These are phyloP conservation scores for Boletus bicolor DNA, from an alignment of 768 basidiomycete species.

Conservation along the genomic window DNA sequence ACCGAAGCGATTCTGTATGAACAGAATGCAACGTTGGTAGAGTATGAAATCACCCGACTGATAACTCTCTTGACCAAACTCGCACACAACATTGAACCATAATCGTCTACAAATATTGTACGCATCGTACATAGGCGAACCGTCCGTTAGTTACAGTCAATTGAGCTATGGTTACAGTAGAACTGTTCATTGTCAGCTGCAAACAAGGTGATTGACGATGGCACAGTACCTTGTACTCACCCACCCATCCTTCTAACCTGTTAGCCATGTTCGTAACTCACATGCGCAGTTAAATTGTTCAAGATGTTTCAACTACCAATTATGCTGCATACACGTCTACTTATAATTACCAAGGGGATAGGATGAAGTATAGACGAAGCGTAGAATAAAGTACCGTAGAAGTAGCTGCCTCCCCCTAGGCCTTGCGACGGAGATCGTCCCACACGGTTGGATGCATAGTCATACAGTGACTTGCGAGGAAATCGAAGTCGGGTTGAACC, in stretches of 20 bases:
- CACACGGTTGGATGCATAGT: constrained; percentile 49
- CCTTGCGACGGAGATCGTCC: constrained; percentile 36
- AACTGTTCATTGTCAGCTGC: background rate
- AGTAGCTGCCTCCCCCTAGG: background rate
- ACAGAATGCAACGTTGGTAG: constrained; percentile 55
- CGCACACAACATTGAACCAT: constrained; percentile 32
- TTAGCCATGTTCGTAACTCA: background rate
- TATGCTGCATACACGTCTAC: constrained; percentile 3
- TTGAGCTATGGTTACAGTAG: background rate
- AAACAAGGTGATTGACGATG: background rate
- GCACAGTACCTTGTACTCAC: background rate
- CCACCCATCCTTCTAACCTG: background rate
- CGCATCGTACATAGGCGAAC: background rate
- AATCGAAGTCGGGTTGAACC: constrained; percentile 33
- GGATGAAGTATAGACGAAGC: constrained; percentile 9
- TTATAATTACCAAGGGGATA: constrained; percentile 17
- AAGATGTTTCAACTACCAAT: background rate
- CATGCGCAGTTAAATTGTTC: background rate
- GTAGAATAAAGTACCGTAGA: constrained; percentile 7
- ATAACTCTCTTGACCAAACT: constrained; percentile 52
- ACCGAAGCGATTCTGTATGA: constrained; percentile 76
- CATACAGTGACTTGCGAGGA: constrained; percentile 47
- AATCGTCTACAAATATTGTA: background rate
- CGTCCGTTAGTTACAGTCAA: background rate
- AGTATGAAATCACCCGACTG: constrained; percentile 59